Conservation (phyloP, 2,329 filamentous ascomycete genomes). For the Blastomyces emzantsi region DNA sequence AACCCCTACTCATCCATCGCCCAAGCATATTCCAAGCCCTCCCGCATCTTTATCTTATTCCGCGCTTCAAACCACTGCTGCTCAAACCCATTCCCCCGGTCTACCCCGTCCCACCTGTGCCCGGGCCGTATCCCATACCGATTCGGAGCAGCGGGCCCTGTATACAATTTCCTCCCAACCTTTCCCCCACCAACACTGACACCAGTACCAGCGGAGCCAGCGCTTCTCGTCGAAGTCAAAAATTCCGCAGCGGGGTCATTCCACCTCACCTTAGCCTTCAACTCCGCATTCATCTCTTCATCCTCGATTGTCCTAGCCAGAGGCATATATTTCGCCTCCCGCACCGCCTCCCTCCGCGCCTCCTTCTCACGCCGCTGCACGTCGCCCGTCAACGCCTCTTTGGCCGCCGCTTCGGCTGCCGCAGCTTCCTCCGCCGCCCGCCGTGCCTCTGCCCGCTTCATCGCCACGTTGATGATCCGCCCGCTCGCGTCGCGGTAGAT, state of each 20-base stretch:
- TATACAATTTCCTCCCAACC: conserved; percentile 57
- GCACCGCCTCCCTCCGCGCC: conserved; percentile 56
- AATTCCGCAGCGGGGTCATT: conserved; percentile 89
- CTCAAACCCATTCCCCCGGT: conserved; percentile 89
- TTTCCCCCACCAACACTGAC: conserved; percentile 45
- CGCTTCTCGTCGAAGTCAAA: conserved; percentile 45
- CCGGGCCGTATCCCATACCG: conserved; percentile 88
- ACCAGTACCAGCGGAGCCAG: conserved; percentile 46
- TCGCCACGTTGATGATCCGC: conserved; percentile 82
- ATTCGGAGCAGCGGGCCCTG: conserved; percentile 76
- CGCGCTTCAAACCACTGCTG: conserved; percentile 82
- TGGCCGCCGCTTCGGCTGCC: conserved; percentile 54
- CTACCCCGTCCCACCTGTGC: conserved; percentile 94
- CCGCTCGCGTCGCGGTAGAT: conserved; percentile 85
- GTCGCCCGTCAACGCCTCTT: conserved; percentile 69
- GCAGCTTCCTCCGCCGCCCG: conserved; percentile 65
- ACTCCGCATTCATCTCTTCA: conserved; percentile 70
- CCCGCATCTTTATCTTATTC: conserved; percentile 66
- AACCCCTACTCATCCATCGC: conserved; percentile 76
- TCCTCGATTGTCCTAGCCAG: conserved; percentile 78
- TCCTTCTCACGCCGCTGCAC: conserved; percentile 66
- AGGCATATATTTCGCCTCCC: conserved; percentile 73
- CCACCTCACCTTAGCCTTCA: conserved; percentile 72
- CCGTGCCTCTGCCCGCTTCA: conserved; percentile 82
- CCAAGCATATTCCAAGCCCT: conserved; percentile 83